Evolutionary conservation across 225 moss, liverwort and hornwort genomes (phyloP), one percentile per base, ranked within the genome.

Genomic region (Ulota crispa): DNA sequence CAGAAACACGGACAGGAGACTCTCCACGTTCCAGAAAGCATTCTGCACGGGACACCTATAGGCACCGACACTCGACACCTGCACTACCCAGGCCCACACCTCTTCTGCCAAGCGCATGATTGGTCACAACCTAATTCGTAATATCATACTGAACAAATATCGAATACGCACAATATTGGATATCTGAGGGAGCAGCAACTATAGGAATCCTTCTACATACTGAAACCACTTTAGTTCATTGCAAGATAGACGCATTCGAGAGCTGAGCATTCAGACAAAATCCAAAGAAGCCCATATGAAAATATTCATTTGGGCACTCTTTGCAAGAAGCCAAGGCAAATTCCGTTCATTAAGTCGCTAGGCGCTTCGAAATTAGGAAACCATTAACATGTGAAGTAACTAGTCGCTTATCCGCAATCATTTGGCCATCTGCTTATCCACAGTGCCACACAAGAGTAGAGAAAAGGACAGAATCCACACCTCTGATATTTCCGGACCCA

Each of bases 401-500:
- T 11, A 69, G 24, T 1, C n/a, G 31, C 54, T 32, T 0, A 21
- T 74, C 42, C 42, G 18, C 2, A 52, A 69, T 27, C 9, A 45
- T 12, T 37, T 24, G 31, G 1, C 23, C 41, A 37, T 39, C 65
- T 6, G 7, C 7, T 5, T 20, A 37, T 30, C 41, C 1, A 32
- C 39, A 20, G 5, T n/a, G 41, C 15, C 47, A 43, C 8, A 32
- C 4, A 61, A 55, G 62, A 8, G 24, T 39, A 9, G 28, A n/a
- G 6, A 54, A 23, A 65, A n/a, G 34, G 26, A 39, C 5, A 67
- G 37, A 78, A 69, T 47, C 14, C 31, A 64, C 27, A 95, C 97
- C 95, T 98, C 97, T 31, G 95, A 91, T 86, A 98, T 94, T 80
- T 98, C 97, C 37, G 97, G 95, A 47, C 97, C 97, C 78, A 98